These are phyloP conservation scores for Umbelopsis isabellina DNA, from an alignment of 192 early-diverging fungal genomes.

Conservation along the genomic window DNA sequence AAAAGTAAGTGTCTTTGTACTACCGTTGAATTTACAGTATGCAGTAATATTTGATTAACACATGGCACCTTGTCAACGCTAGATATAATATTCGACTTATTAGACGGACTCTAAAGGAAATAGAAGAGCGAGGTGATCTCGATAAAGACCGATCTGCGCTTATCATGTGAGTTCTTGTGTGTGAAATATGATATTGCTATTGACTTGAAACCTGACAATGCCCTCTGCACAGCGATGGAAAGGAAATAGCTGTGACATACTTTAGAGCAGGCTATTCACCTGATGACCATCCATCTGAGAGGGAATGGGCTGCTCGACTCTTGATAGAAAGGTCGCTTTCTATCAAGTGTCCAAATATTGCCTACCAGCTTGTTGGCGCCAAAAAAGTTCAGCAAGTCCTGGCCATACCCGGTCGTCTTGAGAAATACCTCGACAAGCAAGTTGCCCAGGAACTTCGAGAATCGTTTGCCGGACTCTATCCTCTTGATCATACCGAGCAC, in stretches of 20 bases:
- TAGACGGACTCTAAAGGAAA: constrained; percentile 69
- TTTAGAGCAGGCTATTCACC: constrained; percentile 92
- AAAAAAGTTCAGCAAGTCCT: constrained; percentile 98
- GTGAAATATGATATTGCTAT: background rate
- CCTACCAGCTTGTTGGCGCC: constrained; percentile 92
- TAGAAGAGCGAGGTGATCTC: constrained; percentile 63
- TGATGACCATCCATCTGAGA: constrained; percentile 78
- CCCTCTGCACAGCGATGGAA: constrained; percentile 53
- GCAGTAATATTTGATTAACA: background rate
- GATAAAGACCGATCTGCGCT: constrained; percentile 59
- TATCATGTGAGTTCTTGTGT: constrained; percentile 62
- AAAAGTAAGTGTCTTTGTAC: constrained; percentile 43
- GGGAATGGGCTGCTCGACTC: constrained; percentile 92
- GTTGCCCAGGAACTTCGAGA: constrained; percentile 58
- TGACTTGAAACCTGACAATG: background rate
- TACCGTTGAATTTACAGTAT: background rate
- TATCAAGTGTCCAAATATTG: constrained; percentile 87
- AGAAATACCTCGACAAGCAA: constrained; percentile 67
- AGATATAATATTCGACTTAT: constrained; percentile 67
- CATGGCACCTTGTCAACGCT: background rate
- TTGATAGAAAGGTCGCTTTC: constrained; percentile 81
- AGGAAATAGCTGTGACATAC: constrained; percentile 87
- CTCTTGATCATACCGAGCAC: constrained; percentile 70
- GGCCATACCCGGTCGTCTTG: constrained; percentile 76
- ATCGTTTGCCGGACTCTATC: constrained; percentile 91